Base-by-base conservation (phyloP, 352 stramenopile genomes). In the Phytophthora uliginosa region DNA sequence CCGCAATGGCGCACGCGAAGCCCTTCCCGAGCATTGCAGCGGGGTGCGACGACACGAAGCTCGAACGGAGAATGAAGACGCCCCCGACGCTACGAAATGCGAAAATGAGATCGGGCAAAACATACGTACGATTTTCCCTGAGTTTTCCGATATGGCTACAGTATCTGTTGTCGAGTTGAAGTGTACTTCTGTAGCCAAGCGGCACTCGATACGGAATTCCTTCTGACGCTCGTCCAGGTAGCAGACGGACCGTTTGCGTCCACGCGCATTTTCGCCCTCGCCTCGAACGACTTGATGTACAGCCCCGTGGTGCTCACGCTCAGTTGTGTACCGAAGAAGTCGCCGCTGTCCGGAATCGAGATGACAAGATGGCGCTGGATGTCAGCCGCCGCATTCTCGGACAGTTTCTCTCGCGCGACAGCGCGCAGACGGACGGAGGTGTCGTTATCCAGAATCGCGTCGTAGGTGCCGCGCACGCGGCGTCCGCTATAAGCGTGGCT, bases 171-270 rank as follows among this genome's bases (percentile, higher is more conserved):
- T 74, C 26, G 22, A 24, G 58, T 76, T 76, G 69, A 73, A 76
- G 64, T 73, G 20, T n/a, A 73, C 68, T 13, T 26, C 20, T 13
- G 20, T 59, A 1, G 50, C 13, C 42, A 85, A 71, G 7, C 61
- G 59, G 31, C 72, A 83, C 26, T 83, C 69, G 17, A 85, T 66
- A 63, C 78, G 71, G 52, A 85, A 79, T 13, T 83, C 65, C n/a
- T 69, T 67, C 13, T 72, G 65, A 26, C 24, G 40, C 45, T 76
- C 9, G 48, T 85, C 61, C 55, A 77, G 17, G 17, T 83, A 80
- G 7, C 9, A 63, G 18, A 83, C 60, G 0, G 56, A 69, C 59
- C 74, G 22, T 74, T 68, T 2, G 34, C 45, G 2, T 76, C 57
- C 22, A 81, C 58, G 6, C 69, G 50, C 17, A 78, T 38, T 58